Evolutionary conservation across 2,329 filamentous ascomycete genomes (phyloP).

Genomic region (Microdochium nivale): DNA sequence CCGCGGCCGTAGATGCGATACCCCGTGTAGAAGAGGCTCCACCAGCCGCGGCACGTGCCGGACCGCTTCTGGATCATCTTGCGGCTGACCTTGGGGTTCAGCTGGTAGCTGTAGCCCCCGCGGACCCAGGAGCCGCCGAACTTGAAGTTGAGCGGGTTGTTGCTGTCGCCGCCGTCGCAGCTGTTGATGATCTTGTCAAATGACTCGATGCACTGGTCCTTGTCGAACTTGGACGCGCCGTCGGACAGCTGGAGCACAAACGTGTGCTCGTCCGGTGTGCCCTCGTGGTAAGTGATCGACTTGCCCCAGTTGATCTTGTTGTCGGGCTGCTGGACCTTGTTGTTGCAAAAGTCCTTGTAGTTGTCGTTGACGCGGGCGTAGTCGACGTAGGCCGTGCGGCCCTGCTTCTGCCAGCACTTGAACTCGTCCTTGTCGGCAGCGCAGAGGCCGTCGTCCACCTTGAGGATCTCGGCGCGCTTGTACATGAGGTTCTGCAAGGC

Average conservation of each 20-base stretch:
- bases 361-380: constrained; percentile 12
- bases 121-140: not conserved
- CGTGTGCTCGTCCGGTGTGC: constrained; percentile 17
- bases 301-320: constrained; percentile 11
- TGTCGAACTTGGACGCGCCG: constrained; percentile 5
- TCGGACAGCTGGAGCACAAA: constrained; percentile 9
- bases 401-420: constrained; percentile 16
- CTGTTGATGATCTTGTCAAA: not conserved
- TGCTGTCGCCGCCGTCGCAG: not conserved
- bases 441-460: constrained; percentile 6
- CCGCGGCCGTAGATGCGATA: not conserved
- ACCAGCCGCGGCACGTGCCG: not conserved
- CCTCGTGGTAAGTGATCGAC: constrained; percentile 13
- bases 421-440: constrained; percentile 8
- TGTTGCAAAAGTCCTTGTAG: constrained; percentile 19
- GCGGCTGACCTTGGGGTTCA: not conserved
- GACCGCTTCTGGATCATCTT: not conserved
- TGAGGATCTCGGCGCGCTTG: constrained; percentile 12
- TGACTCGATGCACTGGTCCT: constrained; percentile 10
- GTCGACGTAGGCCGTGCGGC: constrained; percentile 12
- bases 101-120: not conserved
- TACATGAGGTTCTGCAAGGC: constrained; percentile 12
- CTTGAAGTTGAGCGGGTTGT: not conserved
- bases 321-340: constrained; percentile 6
- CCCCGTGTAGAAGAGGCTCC: not conserved